phyloP scores from a whole-genome alignment of 2,329 filamentous ascomycete species.

The Aspergillus tubingensis region DNA sequence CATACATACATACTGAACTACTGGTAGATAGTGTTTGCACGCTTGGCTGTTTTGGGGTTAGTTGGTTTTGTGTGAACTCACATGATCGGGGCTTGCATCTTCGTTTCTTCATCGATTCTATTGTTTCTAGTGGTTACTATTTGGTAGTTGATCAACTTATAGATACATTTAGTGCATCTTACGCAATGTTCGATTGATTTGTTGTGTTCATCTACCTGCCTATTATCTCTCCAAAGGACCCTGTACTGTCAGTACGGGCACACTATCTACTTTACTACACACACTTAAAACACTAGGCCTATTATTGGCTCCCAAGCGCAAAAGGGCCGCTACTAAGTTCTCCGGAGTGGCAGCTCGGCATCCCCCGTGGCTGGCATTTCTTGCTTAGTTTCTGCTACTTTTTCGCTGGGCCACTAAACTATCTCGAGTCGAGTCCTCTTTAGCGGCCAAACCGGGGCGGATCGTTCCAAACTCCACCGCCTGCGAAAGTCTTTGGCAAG shows the following conservation, averaged over 20 bases:
- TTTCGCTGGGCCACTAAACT: conserved; percentile 10
- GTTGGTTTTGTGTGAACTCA: conserved; percentile 2
- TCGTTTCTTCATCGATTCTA: not conserved
- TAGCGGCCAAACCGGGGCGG: conserved; percentile 16
- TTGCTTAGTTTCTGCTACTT: not conserved
- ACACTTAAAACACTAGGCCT: not conserved
- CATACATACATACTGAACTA: no score
- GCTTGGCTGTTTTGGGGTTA: conserved; percentile 20
- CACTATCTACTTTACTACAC: not conserved
- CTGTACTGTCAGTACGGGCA: not conserved
- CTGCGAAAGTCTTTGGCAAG: conserved; percentile 17
- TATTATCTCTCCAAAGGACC: no score
- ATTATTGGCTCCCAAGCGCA: conserved; percentile 4
- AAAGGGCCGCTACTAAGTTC: not conserved
- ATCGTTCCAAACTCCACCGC: conserved; percentile 20
- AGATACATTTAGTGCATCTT: no score
- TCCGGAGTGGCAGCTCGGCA: not conserved
- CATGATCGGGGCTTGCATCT: conserved; percentile 7
- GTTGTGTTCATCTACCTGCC: no score
- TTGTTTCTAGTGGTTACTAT: not conserved
- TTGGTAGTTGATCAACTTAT: no score
- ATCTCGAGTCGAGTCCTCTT: no score
- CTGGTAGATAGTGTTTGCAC: conserved; percentile 7
- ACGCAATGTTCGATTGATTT: no score
- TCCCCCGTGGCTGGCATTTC: not conserved